Percentiles rank a stretch among this genome's conserved stretches.
These are phyloP conservation scores for Cercospora beticola DNA, from an alignment of 2,329 filamentous ascomycete genomes.

Conservation along the genomic window DNA sequence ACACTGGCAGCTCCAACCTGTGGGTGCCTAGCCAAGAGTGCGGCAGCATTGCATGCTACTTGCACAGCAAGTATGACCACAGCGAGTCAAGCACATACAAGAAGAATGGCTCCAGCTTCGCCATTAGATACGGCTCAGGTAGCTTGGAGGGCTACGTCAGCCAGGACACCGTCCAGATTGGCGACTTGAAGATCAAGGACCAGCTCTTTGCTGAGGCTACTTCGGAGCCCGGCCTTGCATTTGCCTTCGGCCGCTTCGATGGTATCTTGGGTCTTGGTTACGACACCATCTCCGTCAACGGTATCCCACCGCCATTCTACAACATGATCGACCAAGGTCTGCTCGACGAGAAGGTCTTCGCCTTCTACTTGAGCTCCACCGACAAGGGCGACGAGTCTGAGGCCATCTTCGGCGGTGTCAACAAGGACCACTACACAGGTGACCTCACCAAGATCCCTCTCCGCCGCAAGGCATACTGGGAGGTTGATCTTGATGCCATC, in stretches of 20 bases:
- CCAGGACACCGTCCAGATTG: conserved; percentile 80
- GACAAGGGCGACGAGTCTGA: conserved; percentile 74
- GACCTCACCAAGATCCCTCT: conserved; percentile 91
- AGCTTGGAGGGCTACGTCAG: conserved; percentile 92
- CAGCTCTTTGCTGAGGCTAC: conserved; percentile 98
- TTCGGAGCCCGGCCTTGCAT: conserved; percentile 90
- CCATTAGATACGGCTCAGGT: conserved; percentile 93
- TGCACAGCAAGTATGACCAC: conserved; percentile 96
- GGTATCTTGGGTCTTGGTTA: conserved; percentile 94
- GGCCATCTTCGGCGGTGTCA: conserved; percentile 84
- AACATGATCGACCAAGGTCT: conserved; percentile 88
- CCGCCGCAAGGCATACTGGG: conserved; percentile 99
- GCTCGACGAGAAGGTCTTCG: conserved; percentile 88
- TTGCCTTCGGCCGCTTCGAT: conserved; percentile 96
- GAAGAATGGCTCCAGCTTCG: conserved; percentile 88
- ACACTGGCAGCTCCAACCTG: conserved; percentile 97
- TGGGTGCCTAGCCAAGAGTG: conserved; percentile 94
- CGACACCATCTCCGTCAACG: conserved; percentile 95
- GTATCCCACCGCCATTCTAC: conserved; percentile 93
- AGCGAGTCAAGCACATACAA: conserved; percentile 85
- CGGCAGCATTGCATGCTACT: conserved; percentile 94
- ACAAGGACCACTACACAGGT: conserved; percentile 77
- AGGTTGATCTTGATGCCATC: conserved; percentile 93
- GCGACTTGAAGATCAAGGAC: conserved; percentile 80
- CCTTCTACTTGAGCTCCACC: conserved; percentile 87